Evolutionary conservation across 164 flowering plant species (phyloP).

Genomic region (Stephania cephalantha): DNA sequence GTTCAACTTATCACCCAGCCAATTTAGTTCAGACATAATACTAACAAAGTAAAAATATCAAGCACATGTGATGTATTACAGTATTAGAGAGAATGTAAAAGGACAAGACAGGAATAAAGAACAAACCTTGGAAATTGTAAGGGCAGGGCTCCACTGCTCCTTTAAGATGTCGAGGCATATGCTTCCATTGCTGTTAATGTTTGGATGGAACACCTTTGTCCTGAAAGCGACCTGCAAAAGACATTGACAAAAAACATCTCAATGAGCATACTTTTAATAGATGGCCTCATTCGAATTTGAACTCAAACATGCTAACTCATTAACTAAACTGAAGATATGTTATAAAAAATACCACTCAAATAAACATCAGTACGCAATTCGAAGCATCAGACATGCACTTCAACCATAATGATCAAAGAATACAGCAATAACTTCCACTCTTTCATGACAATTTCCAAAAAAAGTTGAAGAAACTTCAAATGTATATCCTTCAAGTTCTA

Average conservation of each 20-base stretch:
- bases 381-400: no score
- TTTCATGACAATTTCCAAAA: no score
- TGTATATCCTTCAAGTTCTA: no score
- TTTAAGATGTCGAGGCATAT: conserved; percentile 32
- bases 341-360: no score
- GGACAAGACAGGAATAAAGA: background rate
- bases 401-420: no score
- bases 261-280: background rate
- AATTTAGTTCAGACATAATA: background rate
- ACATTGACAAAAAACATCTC: background rate
- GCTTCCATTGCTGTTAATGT: conserved; percentile 34
- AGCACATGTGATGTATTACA: background rate
- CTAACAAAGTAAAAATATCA: no score
- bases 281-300: background rate
- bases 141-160: conserved; percentile 38
- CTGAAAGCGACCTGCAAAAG: conserved; percentile 31
- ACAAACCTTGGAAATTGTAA: conserved; percentile 30
- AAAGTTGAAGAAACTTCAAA: no score
- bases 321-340: no score
- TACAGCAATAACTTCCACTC: no score
- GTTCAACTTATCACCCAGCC: background rate
- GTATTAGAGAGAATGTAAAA: background rate
- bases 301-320: no score
- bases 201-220: conserved; percentile 32
- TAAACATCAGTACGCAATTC: no score